phyloP scores from a whole-genome alignment of 2,329 filamentous ascomycete genomes.

The Podosphaera leucotricha region DNA sequence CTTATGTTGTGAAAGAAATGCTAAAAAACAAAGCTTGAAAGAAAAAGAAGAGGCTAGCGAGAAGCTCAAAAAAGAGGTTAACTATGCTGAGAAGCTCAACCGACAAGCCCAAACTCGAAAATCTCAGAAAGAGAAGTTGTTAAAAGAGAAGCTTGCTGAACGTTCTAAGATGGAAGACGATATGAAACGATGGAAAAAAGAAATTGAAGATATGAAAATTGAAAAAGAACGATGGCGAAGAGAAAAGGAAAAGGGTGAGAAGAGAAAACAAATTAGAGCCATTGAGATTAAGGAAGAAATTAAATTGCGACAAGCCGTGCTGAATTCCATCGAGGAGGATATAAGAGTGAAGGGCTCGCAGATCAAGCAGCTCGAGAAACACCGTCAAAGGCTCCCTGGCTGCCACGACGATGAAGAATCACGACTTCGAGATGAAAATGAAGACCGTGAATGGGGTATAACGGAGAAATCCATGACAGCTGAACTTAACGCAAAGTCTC shows the following conservation, averaged over 20 bases:
- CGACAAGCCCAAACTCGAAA: conserved; percentile 57
- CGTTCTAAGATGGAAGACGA: conserved; percentile 46
- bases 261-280: conserved; percentile 28
- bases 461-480: conserved; percentile 9
- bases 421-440: conserved; percentile 9
- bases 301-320: conserved; percentile 32
- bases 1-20: conserved; percentile 54
- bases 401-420: conserved; percentile 31
- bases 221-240: conserved; percentile 29
- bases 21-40: conserved; percentile 52
- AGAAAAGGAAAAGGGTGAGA: conserved; percentile 27
- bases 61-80: conserved; percentile 59
- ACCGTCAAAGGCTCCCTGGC: conserved; percentile 37
- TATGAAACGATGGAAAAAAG: conserved; percentile 42
- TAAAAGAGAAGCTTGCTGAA: conserved; percentile 46
- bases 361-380: conserved; percentile 51
- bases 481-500: conserved; percentile 7
- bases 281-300: conserved; percentile 30
- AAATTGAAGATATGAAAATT: conserved; percentile 32
- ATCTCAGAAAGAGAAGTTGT: conserved; percentile 47
- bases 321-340: conserved; percentile 39
- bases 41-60: conserved; percentile 82
- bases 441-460: conserved; percentile 15
- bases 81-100: conserved; percentile 59
- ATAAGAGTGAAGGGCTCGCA: conserved; percentile 46